phyloP scores from a whole-genome alignment of 2,329 filamentous ascomycete genomes.

The Uncinocarpus reesii region DNA sequence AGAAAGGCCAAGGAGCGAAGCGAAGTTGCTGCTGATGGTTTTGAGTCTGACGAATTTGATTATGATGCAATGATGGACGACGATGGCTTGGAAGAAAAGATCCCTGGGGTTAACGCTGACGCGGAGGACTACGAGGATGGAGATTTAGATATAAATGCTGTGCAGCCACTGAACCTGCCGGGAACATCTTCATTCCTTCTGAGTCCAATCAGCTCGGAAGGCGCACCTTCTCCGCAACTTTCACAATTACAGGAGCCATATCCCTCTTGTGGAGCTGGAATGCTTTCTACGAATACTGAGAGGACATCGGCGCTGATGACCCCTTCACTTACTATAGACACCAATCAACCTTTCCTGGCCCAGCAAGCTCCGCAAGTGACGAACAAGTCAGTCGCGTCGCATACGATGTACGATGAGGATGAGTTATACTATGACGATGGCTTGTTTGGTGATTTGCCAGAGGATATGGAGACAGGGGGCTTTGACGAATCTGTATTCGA shows the following conservation, averaged over 20 bases:
- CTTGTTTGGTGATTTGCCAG: constrained; percentile 31
- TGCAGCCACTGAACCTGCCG: not conserved
- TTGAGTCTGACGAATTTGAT: constrained; percentile 33
- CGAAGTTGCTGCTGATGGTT: constrained; percentile 31
- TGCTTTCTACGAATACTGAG: not conserved
- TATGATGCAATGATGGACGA: constrained; percentile 38
- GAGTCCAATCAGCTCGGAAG: not conserved
- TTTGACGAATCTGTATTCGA: constrained; percentile 43
- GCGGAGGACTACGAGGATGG: constrained; percentile 34
- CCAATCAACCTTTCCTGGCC: constrained; percentile 11
- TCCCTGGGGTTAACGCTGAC: constrained; percentile 41
- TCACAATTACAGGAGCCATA: not conserved
- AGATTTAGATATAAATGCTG: constrained; percentile 9
- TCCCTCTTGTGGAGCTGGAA: not conserved
- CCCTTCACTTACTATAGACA: constrained; percentile 21
- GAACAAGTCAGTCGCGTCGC: constrained; percentile 8
- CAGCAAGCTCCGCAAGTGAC: not conserved
- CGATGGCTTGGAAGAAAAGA: constrained; percentile 38
- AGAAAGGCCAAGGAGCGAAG: constrained; percentile 26
- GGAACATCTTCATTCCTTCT: constrained; percentile 1
- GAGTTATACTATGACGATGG: constrained; percentile 42
- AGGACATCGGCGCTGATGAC: not conserved
- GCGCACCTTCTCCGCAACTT: not conserved
- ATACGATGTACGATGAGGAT: constrained; percentile 25
- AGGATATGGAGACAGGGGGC: constrained; percentile 23